A percentile compares a stretch with the other conserved stretches of the same genome.
phyloP scores from a whole-genome alignment of 257 asterid species.

The Solanum etuberosum region DNA sequence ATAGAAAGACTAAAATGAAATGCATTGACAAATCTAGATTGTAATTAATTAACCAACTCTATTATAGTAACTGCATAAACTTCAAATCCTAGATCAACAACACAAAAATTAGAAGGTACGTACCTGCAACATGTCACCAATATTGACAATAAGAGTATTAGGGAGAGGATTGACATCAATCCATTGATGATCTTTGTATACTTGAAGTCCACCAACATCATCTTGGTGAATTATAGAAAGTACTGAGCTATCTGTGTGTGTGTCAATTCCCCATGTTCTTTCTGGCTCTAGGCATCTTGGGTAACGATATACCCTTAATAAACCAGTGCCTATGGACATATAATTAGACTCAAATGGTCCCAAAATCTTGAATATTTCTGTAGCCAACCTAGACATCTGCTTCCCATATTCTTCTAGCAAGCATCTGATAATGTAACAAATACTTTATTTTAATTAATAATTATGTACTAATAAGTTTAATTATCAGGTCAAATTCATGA shows the following conservation, averaged over 20 bases:
- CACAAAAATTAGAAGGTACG: background rate
- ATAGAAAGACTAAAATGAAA: background rate
- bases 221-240: conserved; percentile 70
- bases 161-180: conserved; percentile 43
- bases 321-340: conserved; percentile 42
- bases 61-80: background rate
- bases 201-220: conserved; percentile 79
- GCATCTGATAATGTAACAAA: conserved; percentile 18
- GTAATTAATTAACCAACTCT: background rate
- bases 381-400: conserved; percentile 50
- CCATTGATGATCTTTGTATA: conserved; percentile 45
- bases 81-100: background rate
- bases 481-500: background rate
- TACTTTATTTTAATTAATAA: background rate
- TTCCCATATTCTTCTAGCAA: conserved; percentile 55
- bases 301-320: conserved; percentile 72
- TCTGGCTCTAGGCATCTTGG: conserved; percentile 40
- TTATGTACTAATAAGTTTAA: background rate
- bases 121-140: conserved; percentile 91
- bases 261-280: conserved; percentile 45
- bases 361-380: conserved; percentile 33
- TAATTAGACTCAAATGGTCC: conserved; percentile 14
- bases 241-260: conserved; percentile 84
- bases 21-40: background rate
- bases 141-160: conserved; percentile 51